phyloP scores from a whole-genome alignment of 495 filamentous ascomycete species.

The Trichocladium uniseriatum region DNA sequence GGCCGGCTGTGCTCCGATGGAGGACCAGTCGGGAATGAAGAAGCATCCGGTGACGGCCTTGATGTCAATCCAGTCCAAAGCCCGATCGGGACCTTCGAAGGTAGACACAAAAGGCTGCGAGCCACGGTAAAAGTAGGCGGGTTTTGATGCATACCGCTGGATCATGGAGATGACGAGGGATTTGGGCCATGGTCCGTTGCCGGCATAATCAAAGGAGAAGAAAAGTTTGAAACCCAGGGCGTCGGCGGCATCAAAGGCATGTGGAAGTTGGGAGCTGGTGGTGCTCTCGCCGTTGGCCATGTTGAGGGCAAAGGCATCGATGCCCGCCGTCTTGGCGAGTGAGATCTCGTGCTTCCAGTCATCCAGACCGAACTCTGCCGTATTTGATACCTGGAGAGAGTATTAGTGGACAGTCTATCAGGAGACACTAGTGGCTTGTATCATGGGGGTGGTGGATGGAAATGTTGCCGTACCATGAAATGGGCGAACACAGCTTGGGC shows the following conservation, averaged over 20 bases:
- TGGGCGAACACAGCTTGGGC: conserved; percentile 19
- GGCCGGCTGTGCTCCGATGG: conserved; percentile 11
- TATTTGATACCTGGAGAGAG: conserved; percentile 1
- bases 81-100: conserved; percentile 21
- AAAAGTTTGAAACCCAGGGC: conserved; percentile 29
- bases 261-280: conserved; percentile 14
- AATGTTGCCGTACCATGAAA: conserved; percentile 19
- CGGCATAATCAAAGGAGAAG: conserved; percentile 35
- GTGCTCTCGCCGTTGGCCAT: conserved; percentile 24
- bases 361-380: conserved; percentile 19
- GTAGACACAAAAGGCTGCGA: conserved; percentile 23
- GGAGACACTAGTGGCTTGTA: too few relatives aligned
- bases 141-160: conserved; percentile 16
- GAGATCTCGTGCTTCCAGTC: conserved; percentile 29
- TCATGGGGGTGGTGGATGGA: neutral
- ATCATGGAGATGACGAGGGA: conserved; percentile 21
- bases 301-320: conserved; percentile 34
- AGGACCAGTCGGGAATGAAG: conserved; percentile 25
- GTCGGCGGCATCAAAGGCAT: conserved; percentile 27
- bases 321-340: conserved; percentile 22
- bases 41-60: conserved; percentile 23
- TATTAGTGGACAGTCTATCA: conserved; percentile 9
- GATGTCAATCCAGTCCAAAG: conserved; percentile 23
- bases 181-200: conserved; percentile 18
- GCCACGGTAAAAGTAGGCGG: conserved; percentile 24